A percentile compares a stretch with the other conserved stretches of the same genome.
Evolutionary conservation across 495 filamentous ascomycete species (phyloP).

Genomic region (Xylaria sp.): DNA sequence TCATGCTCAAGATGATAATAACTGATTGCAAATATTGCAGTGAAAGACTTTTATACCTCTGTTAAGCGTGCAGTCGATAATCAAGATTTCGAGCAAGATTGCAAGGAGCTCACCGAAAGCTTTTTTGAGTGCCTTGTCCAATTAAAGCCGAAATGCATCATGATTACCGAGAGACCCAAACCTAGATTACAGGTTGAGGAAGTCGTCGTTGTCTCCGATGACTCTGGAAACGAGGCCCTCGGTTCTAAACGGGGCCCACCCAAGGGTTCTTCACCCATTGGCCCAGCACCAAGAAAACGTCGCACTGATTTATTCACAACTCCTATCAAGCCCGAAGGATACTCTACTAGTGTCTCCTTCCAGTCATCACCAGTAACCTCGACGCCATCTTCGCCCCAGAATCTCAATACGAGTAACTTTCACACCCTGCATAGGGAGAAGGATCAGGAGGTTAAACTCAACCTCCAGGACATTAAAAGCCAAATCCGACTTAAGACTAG

Average conservation of each 20-base stretch:
- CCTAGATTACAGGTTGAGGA: not conserved
- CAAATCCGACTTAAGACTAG: constrained; percentile 40
- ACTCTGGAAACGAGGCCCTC: constrained; percentile 17
- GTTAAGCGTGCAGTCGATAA: constrained; percentile 38
- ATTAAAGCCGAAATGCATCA: constrained; percentile 47
- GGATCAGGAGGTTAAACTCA: constrained; percentile 15
- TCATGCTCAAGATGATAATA: not conserved
- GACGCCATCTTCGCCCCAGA: not conserved
- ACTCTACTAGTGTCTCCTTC: not conserved
- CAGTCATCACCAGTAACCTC: not conserved
- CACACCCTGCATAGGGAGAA: not conserved
- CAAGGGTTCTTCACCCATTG: not conserved
- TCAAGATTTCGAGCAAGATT: constrained; percentile 33
- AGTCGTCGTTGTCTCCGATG: constrained; percentile 28
- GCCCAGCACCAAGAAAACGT: not conserved
- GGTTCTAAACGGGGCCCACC: constrained; percentile 25
- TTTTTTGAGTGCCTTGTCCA: constrained; percentile 42
- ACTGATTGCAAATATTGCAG: not conserved
- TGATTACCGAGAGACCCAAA: constrained; percentile 24
- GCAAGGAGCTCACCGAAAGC: constrained; percentile 28
- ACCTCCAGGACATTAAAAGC: constrained; percentile 37
- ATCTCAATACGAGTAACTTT: not conserved
- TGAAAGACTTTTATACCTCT: constrained; percentile 43
- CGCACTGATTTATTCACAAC: not conserved
- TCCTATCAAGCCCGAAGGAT: not conserved